Base-by-base conservation (phyloP, 208 protist species). In the Leishmania guyanensis region DNA sequence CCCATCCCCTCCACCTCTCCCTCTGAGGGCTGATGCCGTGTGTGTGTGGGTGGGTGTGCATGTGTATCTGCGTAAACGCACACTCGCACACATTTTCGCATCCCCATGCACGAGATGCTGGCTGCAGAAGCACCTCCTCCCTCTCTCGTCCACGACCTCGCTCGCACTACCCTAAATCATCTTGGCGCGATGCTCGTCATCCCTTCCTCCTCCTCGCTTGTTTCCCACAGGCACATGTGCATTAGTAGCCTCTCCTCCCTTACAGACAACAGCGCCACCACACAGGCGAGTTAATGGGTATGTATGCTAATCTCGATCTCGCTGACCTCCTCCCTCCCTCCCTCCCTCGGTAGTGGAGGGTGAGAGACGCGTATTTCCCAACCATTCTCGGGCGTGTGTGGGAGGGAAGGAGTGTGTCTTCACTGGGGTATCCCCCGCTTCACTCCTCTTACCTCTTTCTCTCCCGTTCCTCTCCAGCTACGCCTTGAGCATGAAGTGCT, bases 111-210 rank as follows among this genome's bases (percentile, higher is more conserved):
- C 5, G 22, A 26, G 43, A 8, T 72, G 68, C 39, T 72, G 68
- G 68, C 33, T 66, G 5, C 60, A 66, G 60, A 22, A 66, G n/a
- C 60, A 0, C 60, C 26, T 66, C n/a, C 60, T 66, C 60, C 4
- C 60, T 66, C 60, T 66, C 60, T 66, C 60, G 22, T 29, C n/a
- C 60, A 33, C 60, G 60, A 66, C 60, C n/a, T 66, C 60, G 22
- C 60, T 66, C n/a, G 26, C 60, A 66, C 60, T 29, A 22, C 22
- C 60, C 60, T 46, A 46, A 46, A 6, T 22, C 60, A 33, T 66
- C 60, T 66, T 66, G 22, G 22, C 5, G n/a, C 60, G 60, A 33
- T 66, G 26, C n/a, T 29, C 43, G 33, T 39, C 43, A n/a, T 39
- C 68, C 8, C 39, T 9, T 39, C 66, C 39, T n/a, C 66, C 17